Conservation (phyloP, 2,329 filamentous ascomycete species). For the Chalaropsis ovoidea region DNA sequence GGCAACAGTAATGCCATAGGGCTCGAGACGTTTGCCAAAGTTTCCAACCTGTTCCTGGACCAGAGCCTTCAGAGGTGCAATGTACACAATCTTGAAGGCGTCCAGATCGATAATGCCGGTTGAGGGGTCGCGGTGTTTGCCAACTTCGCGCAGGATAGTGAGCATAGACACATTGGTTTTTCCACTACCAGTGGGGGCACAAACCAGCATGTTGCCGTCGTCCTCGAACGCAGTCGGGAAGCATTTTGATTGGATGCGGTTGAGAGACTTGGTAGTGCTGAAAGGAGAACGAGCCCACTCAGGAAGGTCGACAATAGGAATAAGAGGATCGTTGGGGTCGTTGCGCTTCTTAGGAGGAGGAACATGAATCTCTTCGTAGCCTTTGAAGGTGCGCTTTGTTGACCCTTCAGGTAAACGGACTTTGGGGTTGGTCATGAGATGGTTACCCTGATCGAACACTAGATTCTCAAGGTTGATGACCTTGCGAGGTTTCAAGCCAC, state of each 20-base stretch:
- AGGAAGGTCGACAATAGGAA: constrained; percentile 78
- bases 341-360: constrained; percentile 81
- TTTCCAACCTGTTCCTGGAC: constrained; percentile 98
- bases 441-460: constrained; percentile 94
- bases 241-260: constrained; percentile 91
- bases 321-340: constrained; percentile 67
- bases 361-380: constrained; percentile 97
- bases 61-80: constrained; percentile 87
- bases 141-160: constrained; percentile 88
- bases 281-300: constrained; percentile 87
- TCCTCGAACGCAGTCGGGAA: constrained; percentile 83
- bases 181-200: constrained; percentile 90
- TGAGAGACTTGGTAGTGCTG: constrained; percentile 73
- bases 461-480: constrained; percentile 92
- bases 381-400: constrained; percentile 91
- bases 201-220: constrained; percentile 96
- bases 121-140: constrained; percentile 78
- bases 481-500: constrained; percentile 75
- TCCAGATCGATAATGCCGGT: constrained; percentile 94
- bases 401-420: constrained; percentile 89
- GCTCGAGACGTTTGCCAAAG: constrained; percentile 80
- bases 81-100: constrained; percentile 97
- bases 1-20: constrained; percentile 85
- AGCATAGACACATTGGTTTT: constrained; percentile 99
- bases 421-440: constrained; percentile 98